A percentile compares a stretch with the other conserved stretches of the same genome.
Evolutionary conservation across 768 basidiomycete genomes (phyloP).

Genomic region (Terana coerulea): DNA sequence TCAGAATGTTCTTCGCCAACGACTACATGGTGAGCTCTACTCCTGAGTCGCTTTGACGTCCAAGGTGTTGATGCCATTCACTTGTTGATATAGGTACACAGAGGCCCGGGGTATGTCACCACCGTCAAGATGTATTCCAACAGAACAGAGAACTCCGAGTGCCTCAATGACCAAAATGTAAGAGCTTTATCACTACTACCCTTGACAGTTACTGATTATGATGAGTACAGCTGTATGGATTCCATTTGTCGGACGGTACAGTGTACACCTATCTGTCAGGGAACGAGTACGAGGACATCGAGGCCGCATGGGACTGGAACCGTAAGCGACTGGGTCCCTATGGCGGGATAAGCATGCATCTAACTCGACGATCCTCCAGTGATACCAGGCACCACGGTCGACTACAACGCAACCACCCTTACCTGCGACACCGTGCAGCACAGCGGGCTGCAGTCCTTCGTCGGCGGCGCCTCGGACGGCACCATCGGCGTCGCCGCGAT

Average conservation of each 20-base stretch:
- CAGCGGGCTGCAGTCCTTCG: constrained; percentile 51
- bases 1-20: constrained; percentile 59
- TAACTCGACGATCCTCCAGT: constrained; percentile 26
- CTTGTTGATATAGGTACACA: constrained; percentile 46
- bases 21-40: constrained; percentile 66
- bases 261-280: constrained; percentile 62
- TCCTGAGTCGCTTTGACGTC: neutral
- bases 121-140: constrained; percentile 61
- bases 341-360: no score
- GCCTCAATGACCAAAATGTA: constrained; percentile 61
- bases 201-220: neutral
- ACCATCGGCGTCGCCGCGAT: constrained; percentile 54
- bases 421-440: constrained; percentile 39
- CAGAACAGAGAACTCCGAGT: constrained; percentile 60
- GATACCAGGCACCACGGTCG: constrained; percentile 67
- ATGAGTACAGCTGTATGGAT: constrained; percentile 47
- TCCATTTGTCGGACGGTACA: constrained; percentile 66
- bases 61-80: constrained; percentile 1
- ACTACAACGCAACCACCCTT: constrained; percentile 55
- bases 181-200: constrained; percentile 11
- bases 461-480: constrained; percentile 64
- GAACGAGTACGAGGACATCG: constrained; percentile 70
- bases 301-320: constrained; percentile 76
- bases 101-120: constrained; percentile 54
- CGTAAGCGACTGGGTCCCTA: constrained; percentile 10